Evolutionary conservation across 2,329 filamentous ascomycete genomes (phyloP), one percentile per base, ranked within the genome.

Genomic region (Gnomoniopsis smithogilvyi): DNA sequence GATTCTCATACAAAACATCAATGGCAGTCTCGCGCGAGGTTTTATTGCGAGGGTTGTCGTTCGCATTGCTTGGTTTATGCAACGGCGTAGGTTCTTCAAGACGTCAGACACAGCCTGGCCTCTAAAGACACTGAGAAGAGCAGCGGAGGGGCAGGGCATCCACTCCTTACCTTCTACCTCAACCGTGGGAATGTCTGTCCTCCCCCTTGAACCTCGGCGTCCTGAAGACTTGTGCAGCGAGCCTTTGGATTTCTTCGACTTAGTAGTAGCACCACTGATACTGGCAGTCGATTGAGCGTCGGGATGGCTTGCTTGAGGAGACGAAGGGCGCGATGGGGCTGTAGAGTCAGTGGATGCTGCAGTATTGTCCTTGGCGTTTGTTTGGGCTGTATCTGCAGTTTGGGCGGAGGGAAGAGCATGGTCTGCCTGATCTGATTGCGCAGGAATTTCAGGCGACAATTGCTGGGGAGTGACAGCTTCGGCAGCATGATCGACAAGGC

Each of bases 1-100:
- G 91, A 69, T 99, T 99, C 72, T 99, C 95, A 73, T 96, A 98
- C 0, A 99, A 79, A 6, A 98, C 84, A 64, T 99, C 95, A 62
- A 98, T 86, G 30, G 84, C 87, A 2, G 79, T 78, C 70, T 76
- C 80, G 63, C 69, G 74, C 14, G 52, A 51, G n/a, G 33, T 48
- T 66, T 65, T 43, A 68, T 68, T 41, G 45, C 53, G 49, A 12
- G 33, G 36, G 11, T 21, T 24, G 26, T 38, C 49, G 11, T 51
- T 60, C 6, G 24, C 41, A 2, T 2, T 22, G 14, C 30, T 47
- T 30, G 62, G 49, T 17, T 56, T n/a, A 21, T 38, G 50, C n/a
- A 57, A 17, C 48, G 61, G 61, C 17, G 61, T 63, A 22, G 61
- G 51, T 17, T 54, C 61, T 63, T 8, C 24, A 51, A 4, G 15